These are phyloP conservation scores for Colletotrichum horii DNA, from an alignment of 2,329 filamentous ascomycete species.

Conservation along the genomic window DNA sequence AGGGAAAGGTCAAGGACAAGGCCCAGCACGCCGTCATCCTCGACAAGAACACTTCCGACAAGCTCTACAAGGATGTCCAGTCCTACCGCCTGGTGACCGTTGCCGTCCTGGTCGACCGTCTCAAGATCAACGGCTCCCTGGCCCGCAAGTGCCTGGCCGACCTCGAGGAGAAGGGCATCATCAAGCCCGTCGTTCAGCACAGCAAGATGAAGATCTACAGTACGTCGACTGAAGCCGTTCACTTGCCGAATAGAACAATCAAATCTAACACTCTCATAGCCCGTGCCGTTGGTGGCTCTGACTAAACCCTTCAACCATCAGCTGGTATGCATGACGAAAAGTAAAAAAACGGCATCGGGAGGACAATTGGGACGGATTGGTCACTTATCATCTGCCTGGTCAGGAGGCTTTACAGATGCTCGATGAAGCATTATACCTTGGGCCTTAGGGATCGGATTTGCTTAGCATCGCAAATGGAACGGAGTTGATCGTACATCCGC, in stretches of 20 bases:
- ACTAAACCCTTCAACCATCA: constrained; percentile 34
- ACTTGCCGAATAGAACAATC: not conserved
- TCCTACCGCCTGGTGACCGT: constrained; percentile 99
- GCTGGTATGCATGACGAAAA: constrained; percentile 20
- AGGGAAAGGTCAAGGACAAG: constrained; percentile 97
- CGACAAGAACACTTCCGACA: constrained; percentile 96
- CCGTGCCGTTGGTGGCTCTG: constrained; percentile 63
- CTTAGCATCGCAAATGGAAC: constrained; percentile 24
- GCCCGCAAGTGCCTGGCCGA: constrained; percentile 88
- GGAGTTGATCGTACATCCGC: constrained; percentile 23
- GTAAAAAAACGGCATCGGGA: constrained; percentile 11
- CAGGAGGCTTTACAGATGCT: constrained; percentile 23
- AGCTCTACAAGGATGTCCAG: constrained; percentile 99
- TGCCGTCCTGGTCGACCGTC: constrained; percentile 96
- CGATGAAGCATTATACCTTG: constrained; percentile 23
- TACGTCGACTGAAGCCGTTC: constrained; percentile 42
- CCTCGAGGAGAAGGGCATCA: constrained; percentile 96
- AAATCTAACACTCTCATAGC: constrained; percentile 47
- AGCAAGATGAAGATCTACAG: constrained; percentile 99
- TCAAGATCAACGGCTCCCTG: constrained; percentile 99
- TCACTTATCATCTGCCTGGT: constrained; percentile 22
- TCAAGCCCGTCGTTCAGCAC: constrained; percentile 97
- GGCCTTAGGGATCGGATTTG: constrained; percentile 24
- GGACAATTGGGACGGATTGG: constrained; percentile 17
- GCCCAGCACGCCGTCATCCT: constrained; percentile 98